Evolutionary conservation across 164 flowering plant genomes (phyloP).

Genomic region (Kingdonia uniflora): DNA sequence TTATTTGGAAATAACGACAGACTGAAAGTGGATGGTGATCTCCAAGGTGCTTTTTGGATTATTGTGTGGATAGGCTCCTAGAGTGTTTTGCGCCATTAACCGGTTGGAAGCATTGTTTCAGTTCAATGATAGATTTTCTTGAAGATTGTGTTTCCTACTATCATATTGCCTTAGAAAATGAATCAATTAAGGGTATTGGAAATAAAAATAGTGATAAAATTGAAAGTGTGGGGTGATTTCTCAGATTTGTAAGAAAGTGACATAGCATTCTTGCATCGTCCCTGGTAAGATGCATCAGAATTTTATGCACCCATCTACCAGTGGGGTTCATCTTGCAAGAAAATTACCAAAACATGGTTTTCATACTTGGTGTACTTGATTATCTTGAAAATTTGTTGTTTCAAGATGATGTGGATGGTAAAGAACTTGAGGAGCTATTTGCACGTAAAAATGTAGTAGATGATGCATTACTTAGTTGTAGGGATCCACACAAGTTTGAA

Average conservation of each 20-base stretch:
- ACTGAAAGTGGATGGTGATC: slow-evolving; percentile 25
- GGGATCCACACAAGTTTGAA: neutral
- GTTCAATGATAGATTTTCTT: slow-evolving; percentile 35
- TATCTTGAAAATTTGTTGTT: slow-evolving; percentile 22
- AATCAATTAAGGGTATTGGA: slow-evolving; percentile 9
- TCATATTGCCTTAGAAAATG: slow-evolving; percentile 24
- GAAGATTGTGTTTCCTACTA: slow-evolving; percentile 33
- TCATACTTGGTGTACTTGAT: slow-evolving; percentile 21
- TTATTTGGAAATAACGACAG: slow-evolving; percentile 54
- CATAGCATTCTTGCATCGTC: slow-evolving; percentile 12
- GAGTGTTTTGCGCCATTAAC: slow-evolving; percentile 34
- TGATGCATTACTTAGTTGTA: neutral
- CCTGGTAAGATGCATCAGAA: slow-evolving; percentile 25
- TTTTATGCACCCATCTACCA: slow-evolving; percentile 38
- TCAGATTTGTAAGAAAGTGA: slow-evolving; percentile 27
- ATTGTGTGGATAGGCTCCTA: slow-evolving; percentile 37
- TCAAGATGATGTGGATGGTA: slow-evolving; percentile 15
- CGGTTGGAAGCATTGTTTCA: slow-evolving; percentile 36
- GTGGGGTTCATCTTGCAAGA: slow-evolving; percentile 11
- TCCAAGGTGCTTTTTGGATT: slow-evolving; percentile 47
- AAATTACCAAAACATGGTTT: slow-evolving; percentile 17
- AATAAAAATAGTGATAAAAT: neutral
- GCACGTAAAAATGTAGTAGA: slow-evolving; percentile 3
- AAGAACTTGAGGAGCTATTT: slow-evolving; percentile 32
- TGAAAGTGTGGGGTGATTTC: slow-evolving; percentile 18